Base-by-base conservation (phyloP, 2,329 filamentous ascomycete species). In the Fusarium sp. region DNA sequence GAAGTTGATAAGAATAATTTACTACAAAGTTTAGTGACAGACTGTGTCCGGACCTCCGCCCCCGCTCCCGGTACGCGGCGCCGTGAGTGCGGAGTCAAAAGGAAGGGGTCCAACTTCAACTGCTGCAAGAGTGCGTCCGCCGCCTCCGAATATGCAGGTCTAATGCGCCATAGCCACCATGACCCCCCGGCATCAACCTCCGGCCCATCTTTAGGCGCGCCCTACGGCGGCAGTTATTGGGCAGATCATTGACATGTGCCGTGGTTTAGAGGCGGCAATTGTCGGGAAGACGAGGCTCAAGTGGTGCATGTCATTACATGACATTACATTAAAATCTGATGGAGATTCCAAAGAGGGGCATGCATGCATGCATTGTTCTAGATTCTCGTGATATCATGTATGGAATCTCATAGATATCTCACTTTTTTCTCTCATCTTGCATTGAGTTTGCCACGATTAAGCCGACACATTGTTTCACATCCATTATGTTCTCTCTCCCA, bases 281-380 rank as follows among this genome's bases (percentile, higher is more conserved):
- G 49, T 70, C 67, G 67, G 67, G 67, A 68, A 70, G 67, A 68
- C 29, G 57, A 70, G 67, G 67, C 48, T 64, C 56, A 63, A 69
- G 44, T 21, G 50, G 44, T 38, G 21, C 33, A 37, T 38, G 35
- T 31, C 38, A 31, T 23, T n/a, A 21, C 10, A 38, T n/a, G n/a
- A n/a, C n/a, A n/a, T n/a, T n/a, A n/a, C 38, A 31, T 23, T n/a
- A 21, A 21, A 37, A n/a, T 42, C 41, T 35, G 44, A 52, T n/a
- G 57, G 64, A 63, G 64, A 58, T 68, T 63, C 64, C 63, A 63
- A 63, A 54, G 28, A 41, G 35, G 42, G 60, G 28, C 31, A 5
- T 13, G 33, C 20, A 15, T 58, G 62, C 33, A 66, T 24, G 38
- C 59, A 54, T 65, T 47, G 61, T 49, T 49, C 52, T 42, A 43